Percentiles rank a stretch among this genome's conserved stretches.
Conservation (phyloP, 2,329 filamentous ascomycete species). For the Bipolaris cookei region DNA sequence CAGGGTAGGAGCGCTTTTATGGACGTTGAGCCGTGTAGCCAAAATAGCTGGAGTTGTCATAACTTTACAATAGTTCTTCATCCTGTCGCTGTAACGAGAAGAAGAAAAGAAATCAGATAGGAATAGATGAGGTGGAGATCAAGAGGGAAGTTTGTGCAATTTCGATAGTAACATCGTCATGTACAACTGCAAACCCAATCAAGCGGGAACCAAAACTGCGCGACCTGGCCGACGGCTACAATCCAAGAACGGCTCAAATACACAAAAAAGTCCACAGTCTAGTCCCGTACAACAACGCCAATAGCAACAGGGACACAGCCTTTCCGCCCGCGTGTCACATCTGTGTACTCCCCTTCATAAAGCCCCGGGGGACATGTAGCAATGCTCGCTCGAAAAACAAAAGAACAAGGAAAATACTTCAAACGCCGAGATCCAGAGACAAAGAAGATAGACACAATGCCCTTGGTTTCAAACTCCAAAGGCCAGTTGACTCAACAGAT, state of each 20-base stretch:
- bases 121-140: background rate
- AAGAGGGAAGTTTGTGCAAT: background rate
- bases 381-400: constrained; percentile 9
- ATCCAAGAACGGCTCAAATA: constrained; percentile 3
- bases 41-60: background rate
- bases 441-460: constrained; percentile 5
- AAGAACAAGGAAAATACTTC: background rate
- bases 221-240: background rate
- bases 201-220: background rate
- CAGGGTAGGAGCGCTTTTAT: background rate
- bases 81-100: background rate
- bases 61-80: too few relatives aligned
- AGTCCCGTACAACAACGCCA: constrained; percentile 7
- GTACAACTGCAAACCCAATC: background rate
- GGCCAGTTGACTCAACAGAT: constrained; percentile 2
- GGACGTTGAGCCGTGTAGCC: background rate
- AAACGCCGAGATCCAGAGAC: background rate
- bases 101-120: background rate
- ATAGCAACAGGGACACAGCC: background rate
- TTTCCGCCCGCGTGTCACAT: background rate
- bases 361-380: background rate
- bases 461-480: background rate
- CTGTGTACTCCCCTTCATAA: constrained; percentile 6
- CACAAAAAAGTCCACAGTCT: background rate
- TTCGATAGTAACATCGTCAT: background rate